Evolutionary conservation across 1,139 yeast genomes (phyloP), one percentile per base, ranked within the genome.

Genomic region (Diutina rugosa): DNA sequence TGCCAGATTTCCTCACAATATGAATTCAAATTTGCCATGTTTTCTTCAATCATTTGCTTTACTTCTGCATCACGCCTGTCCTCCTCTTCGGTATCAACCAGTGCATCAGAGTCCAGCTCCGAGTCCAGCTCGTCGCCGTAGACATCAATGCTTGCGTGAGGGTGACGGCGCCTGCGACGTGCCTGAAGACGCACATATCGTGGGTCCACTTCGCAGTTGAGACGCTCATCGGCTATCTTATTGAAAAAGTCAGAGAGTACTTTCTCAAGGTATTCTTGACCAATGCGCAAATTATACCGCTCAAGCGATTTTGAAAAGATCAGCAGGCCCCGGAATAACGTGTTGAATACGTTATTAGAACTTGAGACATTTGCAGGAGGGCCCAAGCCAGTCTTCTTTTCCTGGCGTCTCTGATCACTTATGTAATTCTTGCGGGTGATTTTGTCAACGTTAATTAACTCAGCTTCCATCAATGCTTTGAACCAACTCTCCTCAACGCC

Each of bases 311-410:
- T 89, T 0, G 96, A 85, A 60, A 91, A 76, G 9, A 90, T 76
- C 1, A 95, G 84, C 57, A 89, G 87, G 0, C 97, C 97, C 62
- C 98, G 75, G 65, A 93, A 91, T 26, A 93, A 68, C 0, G 96
- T 84, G 63, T 87, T 87, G 66, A 82, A 81, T 1, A 82, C 79
- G 63, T 81, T 78, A 57, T 71, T 76, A 55, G 67, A 64, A 1
- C 72, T 69, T 9, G 65, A 61, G 32, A 30, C 60, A 62, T 32
- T 56, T 21, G 56, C 35, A 21, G 56, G 46, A 47, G 59, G 60
- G 21, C 49, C 63, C 28, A 49, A 30, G 18, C 53, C 53, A 3
- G 41, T 32, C 21, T 47, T 47, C 28, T 21, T 30, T 8, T 30
- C 41, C 29, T n/a, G 44, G 18, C 44, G 26, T 5, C 48, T 29